Base-by-base conservation (phyloP, 805 yeast species). In the Naumovozyma castellii region DNA sequence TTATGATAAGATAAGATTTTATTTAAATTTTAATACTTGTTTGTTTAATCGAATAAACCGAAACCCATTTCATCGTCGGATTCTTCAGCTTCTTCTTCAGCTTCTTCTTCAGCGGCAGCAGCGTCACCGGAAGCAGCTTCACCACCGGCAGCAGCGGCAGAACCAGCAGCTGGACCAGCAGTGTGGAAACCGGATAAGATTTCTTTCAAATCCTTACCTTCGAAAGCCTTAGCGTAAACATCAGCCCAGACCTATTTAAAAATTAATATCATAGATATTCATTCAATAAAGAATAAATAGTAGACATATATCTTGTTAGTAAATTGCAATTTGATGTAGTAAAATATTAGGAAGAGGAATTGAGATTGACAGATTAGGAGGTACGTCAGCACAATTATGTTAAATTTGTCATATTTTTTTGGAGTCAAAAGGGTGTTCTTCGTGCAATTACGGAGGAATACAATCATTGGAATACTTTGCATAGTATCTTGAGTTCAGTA, bases 41-140 rank as follows among this genome's bases (percentile, higher is more conserved):
- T 31, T 38, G 69, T 56, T 73, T 82, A 84, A 71, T 83, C 94
- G 75, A 84, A 84, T 72, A 84, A 76, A 74, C 92, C 92, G 80
- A 83, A 79, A 61, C 92, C 94, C 92, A 84, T 81, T 72, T 82
- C 94, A 61, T 78, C 87, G 65, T 80, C 87, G 51, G 82, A 76
- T 68, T 76, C 84, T 57, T 68, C 80, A 49, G 59, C 76, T 38
- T 69, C 82, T 51, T 71, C 79, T 53, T 67, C 85, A 53, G 67
- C 84, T 53, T 71, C 83, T 47, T 70, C 86, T 42, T 57, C 76
- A 28, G 50, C 72, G 43, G 59, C 72, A 41, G 62, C 72, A 43
- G 61, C 71, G 43, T 60, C 70, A 50, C 61, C 70, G 50, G 65
- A 68, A 57, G 64, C 68, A 48, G 63, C 71, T 50, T 65, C 71